Evolutionary conservation across 78 protist genomes (phyloP).

Genomic region (slime mould (Dictyostelium discoideum)): DNA sequence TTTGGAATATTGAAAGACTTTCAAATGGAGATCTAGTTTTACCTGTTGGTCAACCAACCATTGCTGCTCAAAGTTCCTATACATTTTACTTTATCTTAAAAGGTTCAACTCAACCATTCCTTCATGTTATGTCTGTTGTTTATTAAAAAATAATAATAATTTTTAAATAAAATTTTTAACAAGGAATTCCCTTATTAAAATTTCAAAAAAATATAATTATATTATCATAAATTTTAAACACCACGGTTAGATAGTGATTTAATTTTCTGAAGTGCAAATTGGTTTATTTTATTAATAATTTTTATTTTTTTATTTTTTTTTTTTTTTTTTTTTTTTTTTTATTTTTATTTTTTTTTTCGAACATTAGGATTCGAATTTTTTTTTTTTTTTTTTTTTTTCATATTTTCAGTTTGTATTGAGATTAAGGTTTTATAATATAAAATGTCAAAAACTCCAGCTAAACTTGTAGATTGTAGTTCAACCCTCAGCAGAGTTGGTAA

Average conservation of each 20-base stretch:
- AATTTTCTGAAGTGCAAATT: too few species aligned
- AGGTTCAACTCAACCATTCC: background rate
- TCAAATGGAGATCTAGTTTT: background rate
- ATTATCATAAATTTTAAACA: too few species aligned
- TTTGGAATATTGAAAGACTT: slow-evolving; percentile 33
- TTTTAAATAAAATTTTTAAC: too few species aligned
- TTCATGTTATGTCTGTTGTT: background rate
- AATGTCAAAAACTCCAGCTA: background rate
- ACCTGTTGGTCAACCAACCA: slow-evolving; percentile 5
- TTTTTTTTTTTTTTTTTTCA: background rate
- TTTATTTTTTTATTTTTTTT: background rate
- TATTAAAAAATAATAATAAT: too few species aligned
- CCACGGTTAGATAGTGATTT: too few species aligned
- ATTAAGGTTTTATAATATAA: background rate
- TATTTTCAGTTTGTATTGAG: background rate
- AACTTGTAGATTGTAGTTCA: background rate
- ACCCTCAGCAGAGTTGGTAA: slow-evolving; percentile 26
- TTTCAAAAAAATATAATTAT: too few species aligned
- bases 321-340: background rate
- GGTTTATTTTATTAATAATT: too few species aligned
- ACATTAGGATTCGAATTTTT: background rate
- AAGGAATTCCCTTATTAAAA: too few species aligned
- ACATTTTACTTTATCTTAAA: background rate
- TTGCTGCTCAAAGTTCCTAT: background rate
- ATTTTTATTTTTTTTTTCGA: background rate